phyloP scores from a whole-genome alignment of 345 rosid species.

The Zanthoxylum bungeanum region DNA sequence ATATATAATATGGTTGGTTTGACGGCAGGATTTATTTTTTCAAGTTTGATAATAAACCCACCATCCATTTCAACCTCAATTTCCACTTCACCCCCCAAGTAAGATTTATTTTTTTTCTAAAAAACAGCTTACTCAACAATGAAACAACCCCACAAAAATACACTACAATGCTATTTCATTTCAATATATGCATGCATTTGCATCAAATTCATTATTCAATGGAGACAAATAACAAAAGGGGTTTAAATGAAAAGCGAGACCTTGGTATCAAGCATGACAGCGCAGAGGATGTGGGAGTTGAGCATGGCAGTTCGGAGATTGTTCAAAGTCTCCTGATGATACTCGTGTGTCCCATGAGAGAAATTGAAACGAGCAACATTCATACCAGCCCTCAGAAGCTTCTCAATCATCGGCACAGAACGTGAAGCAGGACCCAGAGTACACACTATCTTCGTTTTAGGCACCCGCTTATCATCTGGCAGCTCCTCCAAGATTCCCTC shows the following conservation, averaged over 20 bases:
- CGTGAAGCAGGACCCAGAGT: constrained; percentile 96
- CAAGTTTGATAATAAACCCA: not conserved
- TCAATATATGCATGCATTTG: too few species aligned
- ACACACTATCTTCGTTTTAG: constrained; percentile 88
- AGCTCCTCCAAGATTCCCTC: constrained; percentile 71
- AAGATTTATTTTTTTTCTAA: too few species aligned
- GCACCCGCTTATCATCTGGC: constrained; percentile 58
- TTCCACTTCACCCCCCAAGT: not conserved
- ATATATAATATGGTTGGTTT: not conserved
- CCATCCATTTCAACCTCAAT: not conserved
- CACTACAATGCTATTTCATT: too few species aligned
- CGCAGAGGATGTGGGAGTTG: constrained; percentile 61
- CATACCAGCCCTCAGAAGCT: constrained; percentile 92
- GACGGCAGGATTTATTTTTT: not conserved
- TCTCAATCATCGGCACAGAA: constrained; percentile 75
- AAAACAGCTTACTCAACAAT: not conserved
- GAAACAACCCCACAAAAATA: too few species aligned
- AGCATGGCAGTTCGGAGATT: constrained; percentile 74
- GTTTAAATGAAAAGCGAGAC: constrained; percentile 17
- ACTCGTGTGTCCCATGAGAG: constrained; percentile 93
- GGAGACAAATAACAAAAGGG: too few species aligned
- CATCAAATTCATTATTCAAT: too few species aligned
- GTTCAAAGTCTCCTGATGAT: constrained; percentile 81
- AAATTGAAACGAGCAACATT: constrained; percentile 97
- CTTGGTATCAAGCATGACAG: constrained; percentile 85